A percentile compares a stretch with the other conserved stretches of the same genome.
Conservation (phyloP, 495 filamentous ascomycete genomes). For the Podospora pseudoanserina region DNA sequence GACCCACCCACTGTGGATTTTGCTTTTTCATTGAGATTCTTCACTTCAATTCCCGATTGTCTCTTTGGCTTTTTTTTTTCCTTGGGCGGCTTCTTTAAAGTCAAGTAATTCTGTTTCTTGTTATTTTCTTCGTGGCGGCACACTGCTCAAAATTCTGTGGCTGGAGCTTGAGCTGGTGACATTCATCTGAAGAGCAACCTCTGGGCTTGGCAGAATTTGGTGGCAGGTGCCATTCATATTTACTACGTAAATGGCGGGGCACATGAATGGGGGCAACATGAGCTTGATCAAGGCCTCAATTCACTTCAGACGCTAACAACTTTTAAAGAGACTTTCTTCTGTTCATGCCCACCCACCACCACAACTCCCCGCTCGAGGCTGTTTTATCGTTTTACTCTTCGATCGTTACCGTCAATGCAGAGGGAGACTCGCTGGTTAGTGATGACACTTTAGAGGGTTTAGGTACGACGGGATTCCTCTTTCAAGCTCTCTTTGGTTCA, state of each 20-base stretch:
- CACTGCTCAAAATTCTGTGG: not conserved
- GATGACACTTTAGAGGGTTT: slow-evolving; percentile 84
- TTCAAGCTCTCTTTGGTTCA: slow-evolving; percentile 61
- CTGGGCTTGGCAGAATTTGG: not conserved
- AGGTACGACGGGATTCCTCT: slow-evolving; percentile 88
- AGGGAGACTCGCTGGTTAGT: slow-evolving; percentile 90
- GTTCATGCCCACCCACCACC: slow-evolving; percentile 68
- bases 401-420: slow-evolving; percentile 82
- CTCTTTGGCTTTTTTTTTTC: not conserved
- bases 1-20: slow-evolving; percentile 16
- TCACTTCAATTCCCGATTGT: not conserved
- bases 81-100: not conserved
- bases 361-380: slow-evolving; percentile 67
- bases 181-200: not conserved
- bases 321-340: slow-evolving; percentile 79
- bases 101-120: not conserved
- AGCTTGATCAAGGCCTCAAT: not conserved
- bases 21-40: not conserved
- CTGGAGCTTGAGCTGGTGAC: not conserved
- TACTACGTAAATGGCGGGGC: not conserved
- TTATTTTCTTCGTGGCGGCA: not conserved
- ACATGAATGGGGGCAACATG: not conserved
- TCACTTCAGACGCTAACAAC: slow-evolving; percentile 2
- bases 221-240: slow-evolving; percentile 9
- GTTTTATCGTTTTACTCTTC: slow-evolving; percentile 90